A percentile compares a stretch with the other conserved stretches of the same genome.
phyloP scores from a whole-genome alignment of 2,329 filamentous ascomycete genomes.

The Aspergillus japonicus region DNA sequence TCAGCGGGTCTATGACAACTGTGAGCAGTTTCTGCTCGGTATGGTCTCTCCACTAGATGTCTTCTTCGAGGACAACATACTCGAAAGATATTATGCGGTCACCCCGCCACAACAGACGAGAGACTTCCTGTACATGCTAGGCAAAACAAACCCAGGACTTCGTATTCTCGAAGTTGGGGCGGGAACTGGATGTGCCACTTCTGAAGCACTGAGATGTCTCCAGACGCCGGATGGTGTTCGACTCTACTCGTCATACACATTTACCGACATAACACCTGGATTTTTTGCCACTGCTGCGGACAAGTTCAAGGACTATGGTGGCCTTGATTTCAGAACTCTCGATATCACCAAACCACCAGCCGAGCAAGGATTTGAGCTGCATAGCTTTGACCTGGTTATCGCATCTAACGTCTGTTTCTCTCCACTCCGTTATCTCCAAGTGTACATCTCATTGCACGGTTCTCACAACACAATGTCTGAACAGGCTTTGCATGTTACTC shows the following conservation, averaged over 20 bases:
- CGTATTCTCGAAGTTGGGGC: slow-evolving; percentile 30
- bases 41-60: no score
- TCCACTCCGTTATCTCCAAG: no score
- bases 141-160: slow-evolving; percentile 25
- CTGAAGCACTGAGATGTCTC: slow-evolving; percentile 14
- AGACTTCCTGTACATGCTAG: slow-evolving; percentile 17
- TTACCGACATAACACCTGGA: slow-evolving; percentile 30
- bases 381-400: slow-evolving; percentile 34
- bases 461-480: no score
- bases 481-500: slow-evolving; percentile 19
- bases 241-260: slow-evolving; percentile 25
- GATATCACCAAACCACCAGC: slow-evolving; percentile 31
- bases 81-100: no score
- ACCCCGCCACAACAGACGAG: no score
- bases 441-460: no score
- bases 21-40: no score
- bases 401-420: slow-evolving; percentile 29
- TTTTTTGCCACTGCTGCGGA: slow-evolving; percentile 28
- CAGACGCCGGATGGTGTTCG: neutral
- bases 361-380: slow-evolving; percentile 30
- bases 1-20: no score
- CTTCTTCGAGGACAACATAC: no score
- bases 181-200: slow-evolving; percentile 29
- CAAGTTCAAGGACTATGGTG: slow-evolving; percentile 17
- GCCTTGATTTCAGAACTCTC: slow-evolving; percentile 30